Conservation (phyloP, 2,329 filamentous ascomycete genomes). For the Emmonsiellopsis sp. region DNA sequence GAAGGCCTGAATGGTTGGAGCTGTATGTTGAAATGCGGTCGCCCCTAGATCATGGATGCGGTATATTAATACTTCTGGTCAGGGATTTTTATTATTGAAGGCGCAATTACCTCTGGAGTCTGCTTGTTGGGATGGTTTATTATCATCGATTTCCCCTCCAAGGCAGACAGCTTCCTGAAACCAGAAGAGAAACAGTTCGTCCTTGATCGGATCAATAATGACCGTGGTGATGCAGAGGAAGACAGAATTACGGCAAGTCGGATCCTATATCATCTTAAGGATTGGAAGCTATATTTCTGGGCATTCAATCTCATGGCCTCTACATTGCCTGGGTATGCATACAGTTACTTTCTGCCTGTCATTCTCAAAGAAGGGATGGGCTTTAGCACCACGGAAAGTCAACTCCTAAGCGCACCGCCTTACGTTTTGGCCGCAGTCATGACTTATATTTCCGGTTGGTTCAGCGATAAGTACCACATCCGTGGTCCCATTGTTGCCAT, state of each 20-base stretch:
- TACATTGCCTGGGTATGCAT: constrained; percentile 18
- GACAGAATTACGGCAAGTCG: constrained; percentile 16
- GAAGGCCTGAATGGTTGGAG: constrained; percentile 28
- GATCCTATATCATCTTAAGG: constrained; percentile 20
- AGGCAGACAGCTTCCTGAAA: constrained; percentile 17
- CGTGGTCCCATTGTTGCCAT: constrained; percentile 12
- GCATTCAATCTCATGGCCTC: constrained; percentile 23
- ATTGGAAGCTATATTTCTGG: constrained; percentile 29
- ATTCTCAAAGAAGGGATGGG: constrained; percentile 29
- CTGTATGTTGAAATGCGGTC: constrained; percentile 18
- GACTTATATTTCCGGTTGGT: constrained; percentile 19
- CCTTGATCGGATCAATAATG: constrained; percentile 26
- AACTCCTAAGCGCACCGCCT: constrained; percentile 25
- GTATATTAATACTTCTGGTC: not conserved
- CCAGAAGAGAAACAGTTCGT: constrained; percentile 19
- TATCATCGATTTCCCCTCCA: constrained; percentile 32
- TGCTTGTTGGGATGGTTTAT: constrained; percentile 24
- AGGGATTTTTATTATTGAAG: constrained; percentile 20
- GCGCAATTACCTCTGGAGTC: constrained; percentile 21
- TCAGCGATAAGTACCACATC: constrained; percentile 11
- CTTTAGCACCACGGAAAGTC: constrained; percentile 22
- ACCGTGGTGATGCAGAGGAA: constrained; percentile 25
- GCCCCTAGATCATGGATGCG: not conserved
- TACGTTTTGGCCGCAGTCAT: constrained; percentile 27
- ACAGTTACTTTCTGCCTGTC: constrained; percentile 29